These are phyloP conservation scores for Salix purpurea DNA, from an alignment of 345 rosid genomes.

Conservation along the genomic window DNA sequence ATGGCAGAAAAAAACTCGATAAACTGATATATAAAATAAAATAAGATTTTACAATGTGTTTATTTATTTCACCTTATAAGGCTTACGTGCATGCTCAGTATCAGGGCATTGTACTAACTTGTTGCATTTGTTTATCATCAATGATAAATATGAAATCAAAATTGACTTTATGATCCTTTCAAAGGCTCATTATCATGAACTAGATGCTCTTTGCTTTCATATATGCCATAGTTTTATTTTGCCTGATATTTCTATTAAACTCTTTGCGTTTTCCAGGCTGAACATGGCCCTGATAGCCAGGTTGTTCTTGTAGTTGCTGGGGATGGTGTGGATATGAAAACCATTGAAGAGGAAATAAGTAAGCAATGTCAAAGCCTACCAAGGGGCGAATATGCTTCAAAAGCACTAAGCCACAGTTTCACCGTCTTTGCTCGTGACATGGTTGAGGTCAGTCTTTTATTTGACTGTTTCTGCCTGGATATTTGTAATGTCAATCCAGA, in stretches of 20 bases:
- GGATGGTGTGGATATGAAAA: slow-evolving; percentile 62
- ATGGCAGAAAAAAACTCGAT: background rate
- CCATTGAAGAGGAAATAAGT: slow-evolving; percentile 73
- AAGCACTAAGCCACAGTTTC: slow-evolving; percentile 84
- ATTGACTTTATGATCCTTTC: background rate
- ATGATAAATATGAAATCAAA: background rate
- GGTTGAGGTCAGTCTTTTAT: slow-evolving; percentile 54
- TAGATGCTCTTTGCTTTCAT: background rate
- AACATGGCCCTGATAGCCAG: slow-evolving; percentile 97
- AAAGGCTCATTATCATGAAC: background rate
- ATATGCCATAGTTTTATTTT: background rate
- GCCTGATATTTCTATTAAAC: background rate
- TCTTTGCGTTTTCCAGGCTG: slow-evolving; percentile 57
- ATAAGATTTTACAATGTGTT: background rate
- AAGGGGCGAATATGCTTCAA: slow-evolving; percentile 74
- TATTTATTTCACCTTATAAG: background rate
- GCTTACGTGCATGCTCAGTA: background rate
- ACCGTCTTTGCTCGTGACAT: slow-evolving; percentile 71
- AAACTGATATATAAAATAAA: background rate
- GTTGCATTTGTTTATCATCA: background rate
- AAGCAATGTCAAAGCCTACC: slow-evolving; percentile 73
- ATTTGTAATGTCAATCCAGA: background rate
- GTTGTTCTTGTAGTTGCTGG: slow-evolving; percentile 87
- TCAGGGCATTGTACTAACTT: background rate
- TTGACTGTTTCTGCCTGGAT: background rate